Evolutionary conservation across 352 stramenopile genomes (phyloP).

Genomic region (Globisporangium middletonii): DNA sequence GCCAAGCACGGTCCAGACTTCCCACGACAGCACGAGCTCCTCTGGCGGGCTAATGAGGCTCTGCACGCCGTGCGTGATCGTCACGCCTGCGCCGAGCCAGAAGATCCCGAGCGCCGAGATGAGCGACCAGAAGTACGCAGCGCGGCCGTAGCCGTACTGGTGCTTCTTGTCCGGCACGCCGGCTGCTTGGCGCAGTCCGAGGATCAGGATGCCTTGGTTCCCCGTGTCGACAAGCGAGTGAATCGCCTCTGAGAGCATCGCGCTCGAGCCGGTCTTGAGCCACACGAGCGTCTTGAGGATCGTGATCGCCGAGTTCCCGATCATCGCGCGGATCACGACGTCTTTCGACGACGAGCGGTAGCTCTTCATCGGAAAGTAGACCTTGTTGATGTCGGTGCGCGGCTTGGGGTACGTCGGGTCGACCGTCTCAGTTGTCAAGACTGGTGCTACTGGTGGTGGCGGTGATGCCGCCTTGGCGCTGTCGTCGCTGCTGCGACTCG

Average conservation of each 20-base stretch:
- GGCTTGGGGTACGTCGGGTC: slow-evolving; percentile 46
- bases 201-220: slow-evolving; percentile 93
- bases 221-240: slow-evolving; percentile 96
- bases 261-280: slow-evolving; percentile 91
- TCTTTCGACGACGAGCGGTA: slow-evolving; percentile 73
- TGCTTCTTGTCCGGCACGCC: slow-evolving; percentile 91
- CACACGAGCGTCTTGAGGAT: slow-evolving; percentile 87
- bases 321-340: slow-evolving; percentile 86
- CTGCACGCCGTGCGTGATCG: slow-evolving; percentile 90
- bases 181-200: slow-evolving; percentile 77
- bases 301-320: slow-evolving; percentile 94
- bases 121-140: slow-evolving; percentile 98
- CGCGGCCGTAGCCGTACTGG: slow-evolving; percentile 97
- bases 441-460: not conserved
- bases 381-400: slow-evolving; percentile 81
- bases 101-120: slow-evolving; percentile 98
- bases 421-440: slow-evolving; percentile 10
- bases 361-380: slow-evolving; percentile 78
- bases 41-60: slow-evolving; percentile 64
- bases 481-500: not conserved
- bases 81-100: slow-evolving; percentile 94
- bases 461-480: not conserved
- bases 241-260: slow-evolving; percentile 97
- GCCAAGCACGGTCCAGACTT: slow-evolving; percentile 94
- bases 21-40: slow-evolving; percentile 70